These are phyloP conservation scores for Ormosia emarginata DNA, from an alignment of 306 rosid species.

Conservation along the genomic window DNA sequence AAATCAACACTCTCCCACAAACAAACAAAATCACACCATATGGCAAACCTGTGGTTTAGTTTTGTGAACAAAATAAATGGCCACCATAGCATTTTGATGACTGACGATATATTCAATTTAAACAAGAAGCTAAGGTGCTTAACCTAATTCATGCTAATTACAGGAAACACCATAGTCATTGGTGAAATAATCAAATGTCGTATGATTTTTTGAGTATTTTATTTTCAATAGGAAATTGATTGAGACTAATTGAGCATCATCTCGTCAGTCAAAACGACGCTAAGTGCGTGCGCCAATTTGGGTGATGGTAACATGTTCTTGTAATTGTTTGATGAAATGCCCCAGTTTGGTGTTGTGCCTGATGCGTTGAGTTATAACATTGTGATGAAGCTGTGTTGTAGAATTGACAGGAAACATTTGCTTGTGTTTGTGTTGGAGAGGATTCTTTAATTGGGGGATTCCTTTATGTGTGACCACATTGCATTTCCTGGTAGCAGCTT, in stretches of 20 bases:
- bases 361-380: slow-evolving; percentile 78
- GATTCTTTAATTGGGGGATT: slow-evolving; percentile 48
- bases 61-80: neutral
- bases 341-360: slow-evolving; percentile 48
- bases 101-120: neutral
- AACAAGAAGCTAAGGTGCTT: neutral
- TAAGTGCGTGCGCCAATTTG: slow-evolving; percentile 85
- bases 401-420: slow-evolving; percentile 59
- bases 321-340: slow-evolving; percentile 90
- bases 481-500: no score
- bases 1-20: neutral
- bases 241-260: no score
- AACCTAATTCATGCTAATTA: neutral
- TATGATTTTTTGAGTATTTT: no score
- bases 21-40: neutral
- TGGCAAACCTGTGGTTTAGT: neutral
- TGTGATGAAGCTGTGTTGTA: slow-evolving; percentile 73
- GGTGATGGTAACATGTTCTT: slow-evolving; percentile 62
- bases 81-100: neutral
- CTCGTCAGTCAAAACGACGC: slow-evolving; percentile 66
- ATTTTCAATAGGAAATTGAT: no score
- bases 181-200: no score
- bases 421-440: slow-evolving; percentile 75
- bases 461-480: no score
- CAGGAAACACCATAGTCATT: no score